Conservation (phyloP, 2,329 filamentous ascomycete species). For the Pestalotiopsis sp. region DNA sequence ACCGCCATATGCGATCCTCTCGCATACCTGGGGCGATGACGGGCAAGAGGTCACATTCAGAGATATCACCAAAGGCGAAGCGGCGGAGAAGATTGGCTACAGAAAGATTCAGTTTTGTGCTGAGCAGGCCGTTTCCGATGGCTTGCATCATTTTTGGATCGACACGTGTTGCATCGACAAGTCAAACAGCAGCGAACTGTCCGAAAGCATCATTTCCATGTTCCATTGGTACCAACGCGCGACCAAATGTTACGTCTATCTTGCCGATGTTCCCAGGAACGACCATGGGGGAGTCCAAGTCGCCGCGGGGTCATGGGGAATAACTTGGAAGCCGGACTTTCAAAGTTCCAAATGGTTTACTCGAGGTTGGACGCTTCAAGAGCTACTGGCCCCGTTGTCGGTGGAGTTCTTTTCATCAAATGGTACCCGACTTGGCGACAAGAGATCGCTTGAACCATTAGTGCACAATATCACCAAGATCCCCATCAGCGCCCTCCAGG, state of each 20-base stretch:
- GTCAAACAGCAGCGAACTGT: conserved; percentile 5
- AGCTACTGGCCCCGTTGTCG: too few relatives aligned
- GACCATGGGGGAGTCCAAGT: too few relatives aligned
- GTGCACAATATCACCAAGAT: too few relatives aligned
- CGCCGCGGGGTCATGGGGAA: too few relatives aligned
- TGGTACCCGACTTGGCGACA: too few relatives aligned
- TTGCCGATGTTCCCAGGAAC: background rate
- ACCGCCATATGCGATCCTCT: conserved; percentile 19
- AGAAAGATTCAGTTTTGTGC: conserved; percentile 17
- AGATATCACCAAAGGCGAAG: conserved; percentile 8
- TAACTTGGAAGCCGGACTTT: too few relatives aligned
- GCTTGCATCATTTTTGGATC: conserved; percentile 3
- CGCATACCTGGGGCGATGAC: conserved; percentile 17
- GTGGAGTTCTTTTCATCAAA: too few relatives aligned
- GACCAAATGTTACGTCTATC: conserved; percentile 16
- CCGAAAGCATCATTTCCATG: conserved; percentile 14
- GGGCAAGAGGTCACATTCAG: conserved; percentile 13
- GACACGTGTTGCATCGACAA: conserved; percentile 11
- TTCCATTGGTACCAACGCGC: background rate
- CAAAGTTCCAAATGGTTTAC: too few relatives aligned
- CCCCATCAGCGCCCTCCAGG: too few relatives aligned
- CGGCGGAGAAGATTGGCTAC: conserved; percentile 9
- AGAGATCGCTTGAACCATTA: too few relatives aligned
- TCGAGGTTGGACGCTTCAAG: too few relatives aligned
- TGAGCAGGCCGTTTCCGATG: conserved; percentile 12